phyloP scores from a whole-genome alignment of 1,284 basidiomycete genomes.

The Athelia psychrophila region DNA sequence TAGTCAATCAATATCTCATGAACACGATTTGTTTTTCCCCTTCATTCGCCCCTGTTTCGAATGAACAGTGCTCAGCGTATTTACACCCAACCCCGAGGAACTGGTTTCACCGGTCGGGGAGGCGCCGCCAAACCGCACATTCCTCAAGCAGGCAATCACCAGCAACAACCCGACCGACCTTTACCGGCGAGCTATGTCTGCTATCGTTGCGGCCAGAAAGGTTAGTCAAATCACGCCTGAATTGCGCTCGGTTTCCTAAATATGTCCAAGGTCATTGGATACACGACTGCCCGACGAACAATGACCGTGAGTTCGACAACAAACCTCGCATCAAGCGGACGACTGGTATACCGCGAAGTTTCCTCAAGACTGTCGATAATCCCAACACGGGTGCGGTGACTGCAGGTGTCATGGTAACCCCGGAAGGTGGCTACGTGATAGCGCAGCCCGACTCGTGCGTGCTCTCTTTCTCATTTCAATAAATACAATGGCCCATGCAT shows the following conservation, averaged over 20 bases:
- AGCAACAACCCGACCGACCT: conserved; percentile 59
- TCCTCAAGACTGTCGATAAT: conserved; percentile 94
- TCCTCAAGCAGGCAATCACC: conserved; percentile 36
- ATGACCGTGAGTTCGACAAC: conserved; percentile 92
- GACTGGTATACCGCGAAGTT: conserved; percentile 96
- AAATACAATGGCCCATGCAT: conserved; percentile 6
- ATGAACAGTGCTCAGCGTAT: conserved; percentile 68
- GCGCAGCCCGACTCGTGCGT: conserved; percentile 91
- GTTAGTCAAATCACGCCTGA: conserved; percentile 41
- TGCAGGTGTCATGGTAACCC: conserved; percentile 93
- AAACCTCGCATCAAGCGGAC: conserved; percentile 95
- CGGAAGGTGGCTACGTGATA: conserved; percentile 94
- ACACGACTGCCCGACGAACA: conserved; percentile 97
- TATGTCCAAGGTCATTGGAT: conserved; percentile 89
- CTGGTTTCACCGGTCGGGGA: conserved; percentile 39
- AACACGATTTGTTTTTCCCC: conserved; percentile 43
- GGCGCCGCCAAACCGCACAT: conserved; percentile 60
- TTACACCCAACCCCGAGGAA: conserved; percentile 62
- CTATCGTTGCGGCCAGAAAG: conserved; percentile 97
- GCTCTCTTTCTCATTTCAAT: conserved; percentile 1
- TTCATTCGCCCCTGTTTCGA: conserved; percentile 16
- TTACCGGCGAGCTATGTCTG: conserved; percentile 97
- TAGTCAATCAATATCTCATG: conserved; percentile 70
- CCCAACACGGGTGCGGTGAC: conserved; percentile 72
- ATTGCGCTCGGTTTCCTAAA: conserved; percentile 4